Conservation (phyloP, 2,329 filamentous ascomycete species). For the Trichoderma arundinaceum region DNA sequence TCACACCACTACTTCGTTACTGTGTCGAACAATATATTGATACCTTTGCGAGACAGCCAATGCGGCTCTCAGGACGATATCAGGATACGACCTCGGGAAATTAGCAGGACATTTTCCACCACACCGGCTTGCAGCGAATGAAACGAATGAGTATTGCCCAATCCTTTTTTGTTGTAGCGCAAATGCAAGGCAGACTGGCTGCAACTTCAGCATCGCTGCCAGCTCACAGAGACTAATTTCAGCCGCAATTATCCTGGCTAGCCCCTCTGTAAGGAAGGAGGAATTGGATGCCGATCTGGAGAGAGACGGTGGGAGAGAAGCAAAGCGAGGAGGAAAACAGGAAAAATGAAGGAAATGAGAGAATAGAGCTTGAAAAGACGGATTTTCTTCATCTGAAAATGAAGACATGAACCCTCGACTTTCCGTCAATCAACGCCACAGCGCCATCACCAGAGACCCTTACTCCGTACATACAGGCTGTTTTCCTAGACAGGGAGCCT, state of each 20-base stretch:
- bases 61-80: not conserved
- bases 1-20: not conserved
- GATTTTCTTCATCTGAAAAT: not conserved
- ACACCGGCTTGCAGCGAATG: conserved; percentile 6
- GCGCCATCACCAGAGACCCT: too few relatives aligned
- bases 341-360: not conserved
- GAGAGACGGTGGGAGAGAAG: not conserved
- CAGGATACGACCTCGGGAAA: not conserved
- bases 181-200: conserved; percentile 17
- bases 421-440: too few relatives aligned
- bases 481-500: conserved; percentile 1
- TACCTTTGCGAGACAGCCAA: not conserved
- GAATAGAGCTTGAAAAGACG: not conserved
- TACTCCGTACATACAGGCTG: too few relatives aligned
- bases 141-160: conserved; percentile 11
- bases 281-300: not conserved
- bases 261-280: conserved; percentile 11
- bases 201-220: conserved; percentile 6
- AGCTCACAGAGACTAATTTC: conserved; percentile 19
- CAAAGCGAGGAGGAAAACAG: not conserved
- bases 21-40: not conserved
- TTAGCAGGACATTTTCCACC: conserved; percentile 9
- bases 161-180: conserved; percentile 9
- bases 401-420: not conserved
- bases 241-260: conserved; percentile 19